Evolutionary conservation across 2,329 filamentous ascomycete genomes (phyloP), one percentile per base, ranked within the genome.

Genomic region (Microdochium nivale): DNA sequence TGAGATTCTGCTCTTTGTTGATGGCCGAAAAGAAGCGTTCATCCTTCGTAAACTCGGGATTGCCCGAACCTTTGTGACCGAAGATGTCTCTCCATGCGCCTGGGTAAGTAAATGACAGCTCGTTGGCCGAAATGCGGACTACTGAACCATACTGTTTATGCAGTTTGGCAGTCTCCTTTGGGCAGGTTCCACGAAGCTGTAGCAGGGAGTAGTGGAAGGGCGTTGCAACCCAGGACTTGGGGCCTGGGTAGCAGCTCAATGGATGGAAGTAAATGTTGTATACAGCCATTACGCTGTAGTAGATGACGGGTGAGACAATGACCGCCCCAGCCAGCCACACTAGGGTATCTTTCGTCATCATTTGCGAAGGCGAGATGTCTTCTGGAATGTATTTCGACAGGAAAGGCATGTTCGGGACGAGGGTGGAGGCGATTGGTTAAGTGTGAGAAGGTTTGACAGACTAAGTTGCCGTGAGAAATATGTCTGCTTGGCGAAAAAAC

Each of bases 31-130:
- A 69, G 23, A 66, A 63, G 19, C 58, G 52, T 2, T 56, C 48
- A 49, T 51, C 58, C 56, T 70, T 70, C 23, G 55, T 48, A 30
- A 69, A 59, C 51, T 69, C 67, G 11, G 53, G 53, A 8, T 49
- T 47, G 19, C 55, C 55, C 16, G 52, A 49, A 0, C 53, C 48
- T 2, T 54, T 53, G 47, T 47, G 43, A 19, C 43, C 43, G 43
- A 16, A 47, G 19, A 47, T 47, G 43, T 47, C 43, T 25, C 24
- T 47, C 43, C 43, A 47, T 8, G 43, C 43, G 3, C 21, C 21
- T 5, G 43, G 21, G 8, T 23, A 24, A 14, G 19, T 47, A 19
- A 47, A 47, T 5, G 21, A 24, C 21, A 47, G 23, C 13, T 23
- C 24, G 19, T 47, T 21, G 21, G 43, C 43, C 4, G 21, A 23